Conservation (phyloP, 139 green algal genomes). For the Spirogloea muscicola region DNA sequence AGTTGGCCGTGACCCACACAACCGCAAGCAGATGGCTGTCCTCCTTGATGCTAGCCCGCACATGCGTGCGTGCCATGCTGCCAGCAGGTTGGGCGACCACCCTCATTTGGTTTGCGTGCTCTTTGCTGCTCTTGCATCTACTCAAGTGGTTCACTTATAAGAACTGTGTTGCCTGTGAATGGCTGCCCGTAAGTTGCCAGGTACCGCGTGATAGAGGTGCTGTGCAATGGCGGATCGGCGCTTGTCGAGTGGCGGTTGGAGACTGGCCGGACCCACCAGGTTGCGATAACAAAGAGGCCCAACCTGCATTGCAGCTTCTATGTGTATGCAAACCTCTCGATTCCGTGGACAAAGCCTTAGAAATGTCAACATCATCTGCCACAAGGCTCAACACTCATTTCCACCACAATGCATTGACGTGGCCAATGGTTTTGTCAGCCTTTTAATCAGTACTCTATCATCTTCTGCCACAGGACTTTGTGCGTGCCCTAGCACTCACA, state of each 20-base stretch:
- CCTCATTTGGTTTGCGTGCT: too few relatives aligned
- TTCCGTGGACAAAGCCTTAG: background rate
- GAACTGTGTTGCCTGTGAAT: too few relatives aligned
- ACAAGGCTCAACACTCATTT: background rate
- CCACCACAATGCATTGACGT: background rate
- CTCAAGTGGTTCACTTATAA: too few relatives aligned
- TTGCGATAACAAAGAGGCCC: background rate
- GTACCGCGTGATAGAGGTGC: constrained; percentile 66
- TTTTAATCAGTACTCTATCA: background rate
- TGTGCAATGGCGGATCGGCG: constrained; percentile 68
- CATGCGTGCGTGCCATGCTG: constrained; percentile 17
- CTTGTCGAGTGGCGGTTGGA: constrained; percentile 88
- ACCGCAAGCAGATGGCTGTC: constrained; percentile 57
- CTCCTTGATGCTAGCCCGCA: background rate
- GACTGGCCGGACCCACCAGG: constrained; percentile 93
- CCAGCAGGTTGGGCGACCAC: constrained; percentile 19
- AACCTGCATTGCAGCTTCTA: background rate
- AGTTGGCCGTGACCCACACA: constrained; percentile 58
- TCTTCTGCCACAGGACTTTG: background rate
- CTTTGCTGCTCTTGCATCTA: too few relatives aligned
- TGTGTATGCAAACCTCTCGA: constrained; percentile 4
- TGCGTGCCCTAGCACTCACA: background rate
- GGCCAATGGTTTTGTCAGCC: background rate
- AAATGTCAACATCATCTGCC: background rate
- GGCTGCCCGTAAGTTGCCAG: constrained; percentile 62